phyloP scores from a whole-genome alignment of 495 filamentous ascomycete species.

The Penicillium verhagenii region DNA sequence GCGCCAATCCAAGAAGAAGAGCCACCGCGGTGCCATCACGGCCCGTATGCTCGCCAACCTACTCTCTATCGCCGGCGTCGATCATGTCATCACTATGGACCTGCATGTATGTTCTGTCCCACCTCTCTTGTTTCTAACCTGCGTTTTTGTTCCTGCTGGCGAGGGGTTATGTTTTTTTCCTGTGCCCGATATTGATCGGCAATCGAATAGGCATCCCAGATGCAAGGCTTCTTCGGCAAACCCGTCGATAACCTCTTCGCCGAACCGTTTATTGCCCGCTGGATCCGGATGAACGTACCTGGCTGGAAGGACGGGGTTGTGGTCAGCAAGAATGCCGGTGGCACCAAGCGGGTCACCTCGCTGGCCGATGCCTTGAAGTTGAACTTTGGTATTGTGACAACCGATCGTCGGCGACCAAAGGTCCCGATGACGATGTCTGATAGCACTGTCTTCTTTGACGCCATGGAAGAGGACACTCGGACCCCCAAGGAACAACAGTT shows the following conservation, averaged over 20 bases:
- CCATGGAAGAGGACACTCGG: constrained; percentile 35
- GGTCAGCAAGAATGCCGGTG: constrained; percentile 96
- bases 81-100: constrained; percentile 97
- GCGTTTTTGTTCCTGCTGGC: not conserved
- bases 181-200: constrained; percentile 18
- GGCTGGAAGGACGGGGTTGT: constrained; percentile 91
- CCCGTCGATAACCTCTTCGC: constrained; percentile 97
- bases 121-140: not conserved
- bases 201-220: constrained; percentile 72
- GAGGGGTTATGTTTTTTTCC: not conserved
- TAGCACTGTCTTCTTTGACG: constrained; percentile 58
- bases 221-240: constrained; percentile 98
- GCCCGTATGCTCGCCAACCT: constrained; percentile 96
- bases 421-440: constrained; percentile 59
- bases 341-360: constrained; percentile 96
- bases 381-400: constrained; percentile 96
- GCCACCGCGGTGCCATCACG: constrained; percentile 92
- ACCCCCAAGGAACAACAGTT: constrained; percentile 28
- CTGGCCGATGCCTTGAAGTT: constrained; percentile 94
- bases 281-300: constrained; percentile 85
- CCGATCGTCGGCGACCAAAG: constrained; percentile 72
- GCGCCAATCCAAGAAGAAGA: constrained; percentile 98
- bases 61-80: constrained; percentile 85
- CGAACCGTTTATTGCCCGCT: constrained; percentile 92
- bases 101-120: constrained; percentile 62